A percentile compares a stretch with the other conserved stretches of the same genome.
phyloP scores from a whole-genome alignment of 2,329 filamentous ascomycete genomes.

The Penicillium expansum region DNA sequence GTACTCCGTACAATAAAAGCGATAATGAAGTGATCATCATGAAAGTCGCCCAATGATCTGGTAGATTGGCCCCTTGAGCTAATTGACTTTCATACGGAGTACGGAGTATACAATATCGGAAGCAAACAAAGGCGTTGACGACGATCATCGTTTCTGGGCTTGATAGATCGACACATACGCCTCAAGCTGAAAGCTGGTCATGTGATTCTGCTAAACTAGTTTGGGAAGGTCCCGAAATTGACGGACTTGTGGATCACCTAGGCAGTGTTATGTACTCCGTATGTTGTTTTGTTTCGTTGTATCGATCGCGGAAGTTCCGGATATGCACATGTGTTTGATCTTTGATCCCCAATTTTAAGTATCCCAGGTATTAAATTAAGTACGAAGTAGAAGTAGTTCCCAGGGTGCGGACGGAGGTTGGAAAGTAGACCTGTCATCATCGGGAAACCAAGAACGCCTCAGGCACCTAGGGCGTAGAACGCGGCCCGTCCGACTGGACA shows the following conservation, averaged over 20 bases:
- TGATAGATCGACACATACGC: constrained; percentile 1
- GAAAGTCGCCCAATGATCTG: not conserved
- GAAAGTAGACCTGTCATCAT: not conserved
- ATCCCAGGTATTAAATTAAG: not conserved
- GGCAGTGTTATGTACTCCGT: not conserved
- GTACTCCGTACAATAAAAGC: not conserved
- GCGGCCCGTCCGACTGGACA: not conserved
- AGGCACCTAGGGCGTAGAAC: not conserved
- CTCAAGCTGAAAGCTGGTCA: constrained; percentile 3
- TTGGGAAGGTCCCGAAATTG: constrained; percentile 7
- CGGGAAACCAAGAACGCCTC: not conserved
- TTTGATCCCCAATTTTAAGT: not conserved
- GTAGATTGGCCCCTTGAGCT: not conserved
- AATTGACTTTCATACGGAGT: not conserved
- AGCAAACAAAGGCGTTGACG: not conserved
- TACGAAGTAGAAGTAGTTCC: not conserved
- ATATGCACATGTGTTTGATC: not conserved
- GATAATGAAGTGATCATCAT: constrained; percentile 1
- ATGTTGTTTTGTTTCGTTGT: not conserved
- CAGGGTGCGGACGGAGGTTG: not conserved
- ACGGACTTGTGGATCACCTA: not conserved
- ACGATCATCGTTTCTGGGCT: constrained; percentile 8
- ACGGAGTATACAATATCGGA: not conserved
- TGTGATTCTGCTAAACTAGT: not conserved
- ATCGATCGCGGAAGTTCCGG: not conserved